Evolutionary conservation across 2,329 filamentous ascomycete species (phyloP), one percentile per base, ranked within the genome.

Genomic region (Nemania sp.): DNA sequence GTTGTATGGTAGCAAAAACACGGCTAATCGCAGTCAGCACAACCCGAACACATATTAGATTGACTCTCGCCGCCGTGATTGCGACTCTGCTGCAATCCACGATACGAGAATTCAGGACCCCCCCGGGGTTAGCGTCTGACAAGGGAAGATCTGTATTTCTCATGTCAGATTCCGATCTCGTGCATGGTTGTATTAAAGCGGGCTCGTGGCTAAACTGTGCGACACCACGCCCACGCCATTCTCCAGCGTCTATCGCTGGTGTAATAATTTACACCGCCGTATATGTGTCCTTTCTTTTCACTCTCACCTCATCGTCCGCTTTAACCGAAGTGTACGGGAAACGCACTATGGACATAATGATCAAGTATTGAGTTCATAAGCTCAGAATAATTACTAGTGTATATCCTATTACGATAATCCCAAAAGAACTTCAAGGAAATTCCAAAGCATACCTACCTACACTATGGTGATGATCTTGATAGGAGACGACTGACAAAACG

Each of bases 91-190:
- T 28, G 45, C 44, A 49, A 41, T 33, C 8, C 24, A 48, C 54
- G 40, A 56, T 45, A 53, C 49, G 49, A 56, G 49, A 41, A 46
- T 41, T 56, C 30, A 28, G 19, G 26, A 48, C 43, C 51, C 53
- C 37, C 34, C 34, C 34, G 17, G 17, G 47, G 41, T 50, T 44
- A 36, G 36, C 49, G 52, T 54, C 47, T 59, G 52, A 54, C 52
- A 56, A 56, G 56, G 56, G 56, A 52, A 60, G 56, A 62, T 62
- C 60, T 60, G 55, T 52, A 53, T 54, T 59, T 52, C 42, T 54
- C 56, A 62, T 61, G 60, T 59, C 47, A 61, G 60, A 62, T 62
- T 60, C 60, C 58, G 58, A 62, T 62, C 58, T 62, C 51, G 54
- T 61, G 60, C 58, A 59, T 61, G 48, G 49, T 53, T 36, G 49